Percentiles rank a stretch among this genome's conserved stretches.
phyloP scores from a whole-genome alignment of 495 filamentous ascomycete species.

The Hypoxylon cercidicola region DNA sequence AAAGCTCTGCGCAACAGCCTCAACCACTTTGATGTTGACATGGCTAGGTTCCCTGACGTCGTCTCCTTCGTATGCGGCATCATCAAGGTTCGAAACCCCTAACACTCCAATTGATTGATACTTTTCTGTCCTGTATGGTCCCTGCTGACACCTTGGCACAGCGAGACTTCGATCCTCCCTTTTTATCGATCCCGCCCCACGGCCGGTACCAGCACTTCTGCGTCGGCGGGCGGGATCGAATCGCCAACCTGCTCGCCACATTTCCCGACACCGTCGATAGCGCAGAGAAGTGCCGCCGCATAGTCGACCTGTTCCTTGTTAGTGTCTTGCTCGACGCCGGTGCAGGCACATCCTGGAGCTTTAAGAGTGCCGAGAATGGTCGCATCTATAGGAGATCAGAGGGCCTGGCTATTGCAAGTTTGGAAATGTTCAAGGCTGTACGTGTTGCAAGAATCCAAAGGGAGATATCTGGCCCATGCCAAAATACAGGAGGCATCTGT shows the following conservation, averaged over 20 bases:
- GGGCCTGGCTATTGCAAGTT: slow-evolving; percentile 89
- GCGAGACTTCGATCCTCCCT: slow-evolving; percentile 91
- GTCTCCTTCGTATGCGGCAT: slow-evolving; percentile 94
- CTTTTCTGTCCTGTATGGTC: neutral
- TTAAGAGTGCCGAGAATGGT: slow-evolving; percentile 90
- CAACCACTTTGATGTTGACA: slow-evolving; percentile 91
- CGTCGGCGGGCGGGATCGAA: slow-evolving; percentile 79
- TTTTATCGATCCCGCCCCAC: slow-evolving; percentile 83
- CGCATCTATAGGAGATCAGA: slow-evolving; percentile 86
- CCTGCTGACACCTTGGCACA: slow-evolving; percentile 49
- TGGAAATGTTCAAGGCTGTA: slow-evolving; percentile 94
- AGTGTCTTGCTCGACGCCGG: slow-evolving; percentile 92
- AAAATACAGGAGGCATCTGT: neutral
- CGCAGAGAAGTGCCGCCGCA: slow-evolving; percentile 76
- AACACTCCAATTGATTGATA: neutral
- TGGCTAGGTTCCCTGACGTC: slow-evolving; percentile 85
- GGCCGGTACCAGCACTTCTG: slow-evolving; percentile 93
- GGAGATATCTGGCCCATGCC: neutral
- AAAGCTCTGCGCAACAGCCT: slow-evolving; percentile 83
- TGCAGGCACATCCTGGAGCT: slow-evolving; percentile 85
- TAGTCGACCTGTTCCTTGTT: slow-evolving; percentile 87
- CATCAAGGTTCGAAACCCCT: slow-evolving; percentile 79
- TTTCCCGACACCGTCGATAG: slow-evolving; percentile 73
- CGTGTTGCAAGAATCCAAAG: slow-evolving; percentile 7
- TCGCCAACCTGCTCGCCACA: slow-evolving; percentile 74